Evolutionary conservation across 257 asterid genomes (phyloP).

Genomic region (Jacaranda mimosifolia): DNA sequence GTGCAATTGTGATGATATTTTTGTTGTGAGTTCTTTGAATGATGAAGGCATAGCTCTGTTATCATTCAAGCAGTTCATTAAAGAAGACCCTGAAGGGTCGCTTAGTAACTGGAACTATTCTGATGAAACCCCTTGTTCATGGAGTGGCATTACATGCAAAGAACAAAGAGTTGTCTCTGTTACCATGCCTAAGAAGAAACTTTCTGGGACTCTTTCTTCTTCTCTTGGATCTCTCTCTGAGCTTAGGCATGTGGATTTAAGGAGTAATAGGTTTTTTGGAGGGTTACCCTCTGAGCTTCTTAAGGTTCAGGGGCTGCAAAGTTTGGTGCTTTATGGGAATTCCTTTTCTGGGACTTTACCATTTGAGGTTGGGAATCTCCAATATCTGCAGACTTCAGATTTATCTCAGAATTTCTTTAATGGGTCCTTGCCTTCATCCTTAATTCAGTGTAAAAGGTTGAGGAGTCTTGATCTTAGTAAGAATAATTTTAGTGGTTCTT

Average conservation of each 20-base stretch:
- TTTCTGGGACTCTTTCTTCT: constrained; percentile 70
- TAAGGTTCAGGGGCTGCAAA: constrained; percentile 62
- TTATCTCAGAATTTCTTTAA: constrained; percentile 72
- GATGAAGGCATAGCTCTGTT: constrained; percentile 77
- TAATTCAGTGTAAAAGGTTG: constrained; percentile 68
- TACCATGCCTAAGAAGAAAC: constrained; percentile 79
- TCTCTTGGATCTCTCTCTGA: constrained; percentile 80
- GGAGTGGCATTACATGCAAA: constrained; percentile 93
- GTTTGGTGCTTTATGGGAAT: constrained; percentile 90
- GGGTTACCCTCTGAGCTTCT: constrained; percentile 68
- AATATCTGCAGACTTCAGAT: constrained; percentile 67
- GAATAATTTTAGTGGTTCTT: constrained; percentile 64
- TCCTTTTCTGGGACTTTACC: constrained; percentile 81
- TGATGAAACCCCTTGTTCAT: constrained; percentile 84
- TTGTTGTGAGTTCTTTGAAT: constrained; percentile 63
- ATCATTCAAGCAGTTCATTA: constrained; percentile 72
- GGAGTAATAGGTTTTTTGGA: constrained; percentile 71
- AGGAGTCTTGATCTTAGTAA: constrained; percentile 62
- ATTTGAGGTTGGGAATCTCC: constrained; percentile 66
- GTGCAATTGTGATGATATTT: constrained; percentile 26
- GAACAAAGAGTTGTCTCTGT: constrained; percentile 72
- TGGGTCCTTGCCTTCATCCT: constrained; percentile 70
- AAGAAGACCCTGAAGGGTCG: constrained; percentile 77
- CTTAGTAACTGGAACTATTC: constrained; percentile 74
- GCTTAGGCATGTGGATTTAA: constrained; percentile 82